These are phyloP conservation scores for Phlyctochytrium arcticum DNA, from an alignment of 192 early-diverging fungal species.

Conservation along the genomic window DNA sequence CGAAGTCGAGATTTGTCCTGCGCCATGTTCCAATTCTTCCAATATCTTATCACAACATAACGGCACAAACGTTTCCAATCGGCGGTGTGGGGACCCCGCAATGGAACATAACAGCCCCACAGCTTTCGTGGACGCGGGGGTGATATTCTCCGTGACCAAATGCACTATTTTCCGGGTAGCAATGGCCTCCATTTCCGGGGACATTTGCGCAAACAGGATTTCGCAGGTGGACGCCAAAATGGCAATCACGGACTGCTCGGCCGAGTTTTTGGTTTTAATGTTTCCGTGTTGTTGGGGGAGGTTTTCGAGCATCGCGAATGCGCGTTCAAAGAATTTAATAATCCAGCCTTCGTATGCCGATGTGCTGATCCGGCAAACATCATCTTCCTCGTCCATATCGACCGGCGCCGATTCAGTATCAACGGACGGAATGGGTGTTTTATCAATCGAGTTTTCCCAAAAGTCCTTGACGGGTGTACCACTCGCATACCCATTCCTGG, in stretches of 20 bases:
- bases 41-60: slow-evolving; percentile 53
- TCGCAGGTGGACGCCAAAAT: slow-evolving; percentile 60
- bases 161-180: slow-evolving; percentile 57
- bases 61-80: slow-evolving; percentile 55
- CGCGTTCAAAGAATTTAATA: slow-evolving; percentile 71
- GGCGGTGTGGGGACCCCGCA: slow-evolving; percentile 36
- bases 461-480: neutral
- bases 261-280: neutral
- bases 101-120: slow-evolving; percentile 53
- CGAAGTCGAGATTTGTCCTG: slow-evolving; percentile 44
- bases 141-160: slow-evolving; percentile 52
- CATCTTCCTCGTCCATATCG: slow-evolving; percentile 58
- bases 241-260: slow-evolving; percentile 2
- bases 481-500: slow-evolving; percentile 19
- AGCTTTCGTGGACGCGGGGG: slow-evolving; percentile 66
- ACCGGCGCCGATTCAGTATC: slow-evolving; percentile 46
- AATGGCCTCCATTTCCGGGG: slow-evolving; percentile 57
- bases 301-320: slow-evolving; percentile 76
- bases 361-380: slow-evolving; percentile 63
- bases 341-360: slow-evolving; percentile 86
- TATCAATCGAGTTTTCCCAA: neutral
- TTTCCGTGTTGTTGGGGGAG: slow-evolving; percentile 59
- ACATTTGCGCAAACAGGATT: slow-evolving; percentile 65
- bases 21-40: slow-evolving; percentile 63
- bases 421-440: slow-evolving; percentile 23